Evolutionary conservation across 2,329 filamentous ascomycete species (phyloP).

Genomic region (Gaeumannomyces tritici): DNA sequence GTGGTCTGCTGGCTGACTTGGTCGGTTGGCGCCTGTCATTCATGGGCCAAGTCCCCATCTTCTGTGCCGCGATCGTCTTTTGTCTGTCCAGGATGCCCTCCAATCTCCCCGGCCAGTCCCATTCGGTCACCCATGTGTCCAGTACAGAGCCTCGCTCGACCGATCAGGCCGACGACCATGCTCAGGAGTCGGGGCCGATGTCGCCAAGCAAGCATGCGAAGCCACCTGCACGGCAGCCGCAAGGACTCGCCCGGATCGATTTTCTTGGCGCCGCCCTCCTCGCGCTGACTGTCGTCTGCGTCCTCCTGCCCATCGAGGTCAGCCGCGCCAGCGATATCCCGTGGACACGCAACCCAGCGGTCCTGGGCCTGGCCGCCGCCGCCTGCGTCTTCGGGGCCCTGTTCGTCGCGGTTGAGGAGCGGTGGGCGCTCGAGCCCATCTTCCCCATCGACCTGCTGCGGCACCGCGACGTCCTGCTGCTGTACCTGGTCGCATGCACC

Average conservation of each 20-base stretch:
- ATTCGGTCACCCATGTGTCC: background rate
- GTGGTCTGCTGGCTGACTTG: conserved; percentile 50
- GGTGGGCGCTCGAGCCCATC: conserved; percentile 43
- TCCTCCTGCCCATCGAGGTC: conserved; percentile 29
- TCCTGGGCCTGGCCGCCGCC: conserved; percentile 19
- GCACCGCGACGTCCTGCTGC: conserved; percentile 40
- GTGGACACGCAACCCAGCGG: conserved; percentile 24
- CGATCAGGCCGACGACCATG: background rate
- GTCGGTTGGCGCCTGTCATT: conserved; percentile 64
- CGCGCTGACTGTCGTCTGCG: conserved; percentile 21
- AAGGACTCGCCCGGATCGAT: conserved; percentile 36
- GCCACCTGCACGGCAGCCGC: background rate
- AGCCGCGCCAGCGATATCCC: conserved; percentile 23
- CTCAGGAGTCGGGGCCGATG: too few species aligned
- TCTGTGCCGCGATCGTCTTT: conserved; percentile 34
- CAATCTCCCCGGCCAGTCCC: conserved; percentile 1
- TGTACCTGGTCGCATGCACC: conserved; percentile 39
- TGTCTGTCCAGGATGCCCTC: conserved; percentile 25
- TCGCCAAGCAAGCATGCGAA: background rate
- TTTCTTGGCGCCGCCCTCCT: conserved; percentile 44
- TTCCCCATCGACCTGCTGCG: conserved; percentile 46
- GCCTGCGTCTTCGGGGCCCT: conserved; percentile 18
- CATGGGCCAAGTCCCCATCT: conserved; percentile 43
- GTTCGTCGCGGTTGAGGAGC: conserved; percentile 22
- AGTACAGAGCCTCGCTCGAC: background rate